Percentiles rank a stretch among this genome's conserved stretches.
These are phyloP conservation scores for Ogataea siamensis DNA, from an alignment of 805 yeast species.

Conservation along the genomic window DNA sequence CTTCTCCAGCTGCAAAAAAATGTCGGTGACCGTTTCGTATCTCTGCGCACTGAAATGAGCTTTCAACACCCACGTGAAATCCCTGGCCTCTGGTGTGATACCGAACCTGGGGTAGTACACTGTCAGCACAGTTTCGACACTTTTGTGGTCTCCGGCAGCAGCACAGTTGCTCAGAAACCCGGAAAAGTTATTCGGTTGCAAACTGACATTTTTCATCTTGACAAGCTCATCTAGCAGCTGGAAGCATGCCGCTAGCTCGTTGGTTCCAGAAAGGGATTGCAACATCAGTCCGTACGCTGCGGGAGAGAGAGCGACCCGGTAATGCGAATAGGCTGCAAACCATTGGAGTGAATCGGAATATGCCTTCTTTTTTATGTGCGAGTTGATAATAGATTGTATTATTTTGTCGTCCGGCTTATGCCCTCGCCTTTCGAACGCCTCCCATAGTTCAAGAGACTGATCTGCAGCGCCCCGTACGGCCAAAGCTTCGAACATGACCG, in stretches of 20 bases:
- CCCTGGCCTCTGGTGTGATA: conserved; percentile 16
- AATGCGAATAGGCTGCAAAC: conserved; percentile 36
- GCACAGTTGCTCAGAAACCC: conserved; percentile 24
- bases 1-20: conserved; percentile 14
- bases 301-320: conserved; percentile 29
- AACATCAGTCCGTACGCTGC: conserved; percentile 37
- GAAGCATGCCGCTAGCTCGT: conserved; percentile 37
- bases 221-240: conserved; percentile 32
- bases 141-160: conserved; percentile 25
- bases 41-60: conserved; percentile 27
- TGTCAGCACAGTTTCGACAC: conserved; percentile 22
- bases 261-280: conserved; percentile 35
- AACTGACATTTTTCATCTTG: conserved; percentile 5
- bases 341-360: conserved; percentile 36
- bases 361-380: conserved; percentile 39
- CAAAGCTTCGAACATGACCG: conserved; percentile 58
- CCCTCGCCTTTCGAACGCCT: conserved; percentile 42
- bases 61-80: conserved; percentile 26
- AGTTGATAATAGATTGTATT: conserved; percentile 43
- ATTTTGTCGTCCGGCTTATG: conserved; percentile 47
- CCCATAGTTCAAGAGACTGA: conserved; percentile 39
- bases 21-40: conserved; percentile 22
- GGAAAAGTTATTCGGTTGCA: conserved; percentile 16
- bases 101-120: conserved; percentile 27
- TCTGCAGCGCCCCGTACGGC: conserved; percentile 53